Base-by-base conservation (phyloP, 805 yeast species). In the Sugiyamaella americana region DNA sequence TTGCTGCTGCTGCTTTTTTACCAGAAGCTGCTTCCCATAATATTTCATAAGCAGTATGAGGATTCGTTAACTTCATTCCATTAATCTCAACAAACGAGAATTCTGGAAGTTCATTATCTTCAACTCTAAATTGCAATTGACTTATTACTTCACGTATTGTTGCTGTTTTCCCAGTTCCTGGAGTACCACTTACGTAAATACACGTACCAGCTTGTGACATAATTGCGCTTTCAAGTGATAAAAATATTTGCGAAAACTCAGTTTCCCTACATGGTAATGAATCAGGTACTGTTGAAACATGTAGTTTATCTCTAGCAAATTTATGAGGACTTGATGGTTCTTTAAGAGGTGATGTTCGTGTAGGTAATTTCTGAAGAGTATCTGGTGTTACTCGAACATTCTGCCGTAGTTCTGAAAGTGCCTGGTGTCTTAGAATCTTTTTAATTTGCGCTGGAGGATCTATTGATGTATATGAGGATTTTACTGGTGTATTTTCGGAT, bases 151-250 rank as follows among this genome's bases (percentile, higher is more conserved):
- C 95, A 46, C 95, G 68, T 2, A 91, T 80, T 0, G 98, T 91
- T 2, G 95, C 93, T 0, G 98, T 91, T 61, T 93, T 93, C 10
- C 98, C 98, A 1, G 94, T 91, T 5, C 99, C 99, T 0, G 99
- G 98, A 0, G 96, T 87, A 2, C 99, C 99, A 64, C 96, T 87
- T 8, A 93, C 80, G 60, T 89, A 93, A 4, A 93, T 65, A 54
- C 96, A 87, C 5, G 89, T 76, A 0, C 98, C 97, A 1, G 83
- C 74, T 37, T 77, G 76, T 13, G 82, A 74, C 40, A 72, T 72
- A 29, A 91, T 76, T 0, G 95, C 84, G 39, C 79, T 72, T 55
- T 87, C 88, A 3, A 93, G 62, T 37, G 79, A 78, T 38, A 76
- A 60, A 61, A 80, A 86, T 3, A 93, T 68, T 46, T 80, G 75